Conservation (phyloP, 805 yeast species). For the Hermanozyma aechmeae region DNA sequence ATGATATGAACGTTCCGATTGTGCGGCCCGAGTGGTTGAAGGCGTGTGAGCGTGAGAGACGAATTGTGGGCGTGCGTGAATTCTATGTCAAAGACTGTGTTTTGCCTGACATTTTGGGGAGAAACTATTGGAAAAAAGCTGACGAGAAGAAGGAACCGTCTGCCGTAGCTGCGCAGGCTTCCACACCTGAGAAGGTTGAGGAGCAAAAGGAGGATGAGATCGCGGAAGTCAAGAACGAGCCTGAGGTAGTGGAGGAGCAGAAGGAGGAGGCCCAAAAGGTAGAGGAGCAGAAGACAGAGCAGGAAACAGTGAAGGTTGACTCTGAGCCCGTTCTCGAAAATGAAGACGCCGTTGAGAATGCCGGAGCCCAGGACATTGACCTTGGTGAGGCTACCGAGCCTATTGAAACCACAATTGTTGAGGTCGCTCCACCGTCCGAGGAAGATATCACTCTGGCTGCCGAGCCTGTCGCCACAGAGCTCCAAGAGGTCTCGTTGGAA, state of each 20-base stretch:
- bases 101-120: constrained; percentile 34
- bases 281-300: constrained; percentile 2
- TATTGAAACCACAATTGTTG: constrained; percentile 1
- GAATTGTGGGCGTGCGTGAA: constrained; percentile 89
- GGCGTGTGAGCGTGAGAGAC: constrained; percentile 82
- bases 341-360: too few relatives aligned
- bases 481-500: too few relatives aligned
- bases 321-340: too few relatives aligned
- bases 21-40: constrained; percentile 95
- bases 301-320: background rate
- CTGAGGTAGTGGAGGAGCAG: constrained; percentile 1
- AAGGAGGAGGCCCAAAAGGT: constrained; percentile 1
- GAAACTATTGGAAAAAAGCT: constrained; percentile 27
- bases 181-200: constrained; percentile 1
- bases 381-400: constrained; percentile 6
- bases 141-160: constrained; percentile 2
- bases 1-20: constrained; percentile 80
- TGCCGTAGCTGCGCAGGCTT: constrained; percentile 1
- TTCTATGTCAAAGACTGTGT: constrained; percentile 57
- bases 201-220: constrained; percentile 1
- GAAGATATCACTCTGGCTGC: too few relatives aligned
- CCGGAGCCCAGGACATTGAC: background rate
- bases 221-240: constrained; percentile 1
- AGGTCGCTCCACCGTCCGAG: too few relatives aligned
- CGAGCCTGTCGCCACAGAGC: too few relatives aligned